A percentile compares a stretch with the other conserved stretches of the same genome.
Conservation (phyloP, 2,329 filamentous ascomycete species). For the Aaosphaeria pasadenensis region DNA sequence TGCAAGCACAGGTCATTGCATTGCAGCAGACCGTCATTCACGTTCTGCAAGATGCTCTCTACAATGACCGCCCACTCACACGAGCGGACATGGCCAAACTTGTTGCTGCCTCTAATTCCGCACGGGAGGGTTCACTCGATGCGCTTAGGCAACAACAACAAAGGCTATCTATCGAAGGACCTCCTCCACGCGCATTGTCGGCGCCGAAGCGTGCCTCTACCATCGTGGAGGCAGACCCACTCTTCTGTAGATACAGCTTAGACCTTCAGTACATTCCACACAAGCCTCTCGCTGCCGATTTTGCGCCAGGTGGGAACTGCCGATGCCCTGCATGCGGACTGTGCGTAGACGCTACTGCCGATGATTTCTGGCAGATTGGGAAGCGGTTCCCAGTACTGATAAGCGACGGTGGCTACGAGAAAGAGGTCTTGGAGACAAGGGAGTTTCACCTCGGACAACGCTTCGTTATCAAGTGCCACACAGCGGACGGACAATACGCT, state of each 20-base stretch:
- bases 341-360: conserved; percentile 22
- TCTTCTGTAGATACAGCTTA: conserved; percentile 35
- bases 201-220: conserved; percentile 24
- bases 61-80: conserved; percentile 38
- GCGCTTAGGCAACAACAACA: conserved; percentile 36
- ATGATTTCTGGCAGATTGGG: conserved; percentile 39
- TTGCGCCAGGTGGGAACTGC: conserved; percentile 29
- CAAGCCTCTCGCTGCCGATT: conserved; percentile 27
- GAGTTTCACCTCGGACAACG: conserved; percentile 35
- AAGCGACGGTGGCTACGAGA: conserved; percentile 21
- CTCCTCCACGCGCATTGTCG: conserved; percentile 10
- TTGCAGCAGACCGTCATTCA: conserved; percentile 45
- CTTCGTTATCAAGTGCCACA: conserved; percentile 39
- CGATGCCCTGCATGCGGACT: conserved; percentile 29
- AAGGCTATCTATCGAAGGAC: conserved; percentile 19
- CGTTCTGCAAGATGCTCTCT: conserved; percentile 43
- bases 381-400: conserved; percentile 29
- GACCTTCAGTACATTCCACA: conserved; percentile 29
- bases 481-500: conserved; percentile 33
- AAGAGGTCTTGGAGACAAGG: conserved; percentile 32
- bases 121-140: conserved; percentile 39
- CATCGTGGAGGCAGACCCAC: conserved; percentile 16
- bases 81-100: conserved; percentile 40
- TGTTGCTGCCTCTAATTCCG: conserved; percentile 39
- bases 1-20: conserved; percentile 42